Conservation (phyloP, 208 protist species). For the Trichomonas gallinae region DNA sequence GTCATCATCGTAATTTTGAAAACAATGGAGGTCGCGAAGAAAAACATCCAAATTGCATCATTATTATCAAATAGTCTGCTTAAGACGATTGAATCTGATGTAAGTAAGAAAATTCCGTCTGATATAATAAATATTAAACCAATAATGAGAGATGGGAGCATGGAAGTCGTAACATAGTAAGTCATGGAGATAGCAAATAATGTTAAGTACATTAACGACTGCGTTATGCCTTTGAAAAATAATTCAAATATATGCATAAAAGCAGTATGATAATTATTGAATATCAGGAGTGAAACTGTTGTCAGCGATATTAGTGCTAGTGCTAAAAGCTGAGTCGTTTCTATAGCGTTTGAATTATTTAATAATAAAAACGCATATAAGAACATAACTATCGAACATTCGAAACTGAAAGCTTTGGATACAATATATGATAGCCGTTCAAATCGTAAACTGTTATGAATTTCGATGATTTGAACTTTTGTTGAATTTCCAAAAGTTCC, state of each 20-base stretch:
- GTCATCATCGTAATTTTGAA: background rate
- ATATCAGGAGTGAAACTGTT: background rate
- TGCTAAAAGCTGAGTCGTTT: background rate
- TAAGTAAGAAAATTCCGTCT: background rate
- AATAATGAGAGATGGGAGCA: background rate
- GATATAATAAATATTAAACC: background rate
- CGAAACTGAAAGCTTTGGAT: background rate
- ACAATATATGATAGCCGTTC: background rate
- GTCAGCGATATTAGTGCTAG: background rate
- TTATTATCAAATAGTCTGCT: background rate
- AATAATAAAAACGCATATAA: background rate
- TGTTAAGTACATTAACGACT: background rate
- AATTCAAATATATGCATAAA: background rate
- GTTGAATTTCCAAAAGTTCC: background rate
- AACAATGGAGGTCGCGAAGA: background rate
- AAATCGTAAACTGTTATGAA: background rate
- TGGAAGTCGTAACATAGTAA: background rate
- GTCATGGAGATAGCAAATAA: background rate
- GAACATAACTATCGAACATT: background rate
- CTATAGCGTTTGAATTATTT: background rate
- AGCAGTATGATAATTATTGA: background rate
- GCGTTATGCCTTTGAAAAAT: background rate
- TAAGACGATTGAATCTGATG: background rate
- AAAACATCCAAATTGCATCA: background rate
- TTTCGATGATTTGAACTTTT: background rate